phyloP scores from a whole-genome alignment of 1,284 basidiomycete genomes.

The Ustilago cynodontis region DNA sequence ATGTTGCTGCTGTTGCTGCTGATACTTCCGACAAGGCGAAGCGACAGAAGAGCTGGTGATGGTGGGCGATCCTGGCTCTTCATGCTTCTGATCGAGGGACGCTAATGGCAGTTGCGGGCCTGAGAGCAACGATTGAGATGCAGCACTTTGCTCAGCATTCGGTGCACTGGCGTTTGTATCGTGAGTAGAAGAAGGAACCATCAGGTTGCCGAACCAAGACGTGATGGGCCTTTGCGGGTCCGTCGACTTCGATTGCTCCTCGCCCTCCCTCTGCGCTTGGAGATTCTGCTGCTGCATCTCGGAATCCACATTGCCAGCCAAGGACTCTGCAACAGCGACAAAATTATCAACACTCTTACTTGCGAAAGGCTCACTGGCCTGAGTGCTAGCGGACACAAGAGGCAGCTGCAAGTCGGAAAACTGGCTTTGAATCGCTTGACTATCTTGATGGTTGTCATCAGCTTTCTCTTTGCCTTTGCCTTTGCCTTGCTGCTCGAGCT shows the following conservation, averaged over 20 bases:
- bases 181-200: background rate
- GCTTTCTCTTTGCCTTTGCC: background rate
- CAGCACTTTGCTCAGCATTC: background rate
- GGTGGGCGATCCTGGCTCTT: background rate
- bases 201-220: background rate
- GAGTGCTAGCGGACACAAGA: background rate
- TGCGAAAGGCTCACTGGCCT: background rate
- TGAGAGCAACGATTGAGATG: background rate
- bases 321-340: background rate
- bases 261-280: background rate
- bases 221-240: background rate
- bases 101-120: background rate
- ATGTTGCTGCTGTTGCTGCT: background rate
- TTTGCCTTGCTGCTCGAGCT: background rate
- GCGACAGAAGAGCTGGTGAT: background rate
- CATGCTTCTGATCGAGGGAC: background rate
- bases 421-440: background rate
- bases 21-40: background rate
- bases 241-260: background rate
- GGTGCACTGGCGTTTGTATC: background rate
- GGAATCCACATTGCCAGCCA: conserved; percentile 3
- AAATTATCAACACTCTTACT: background rate
- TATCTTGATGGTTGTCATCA: background rate
- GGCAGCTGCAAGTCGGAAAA: background rate
- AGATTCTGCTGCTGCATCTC: background rate